Evolutionary conservation across 345 rosid genomes (phyloP), one percentile per base, ranked within the genome.

Genomic region (Populus simonii): DNA sequence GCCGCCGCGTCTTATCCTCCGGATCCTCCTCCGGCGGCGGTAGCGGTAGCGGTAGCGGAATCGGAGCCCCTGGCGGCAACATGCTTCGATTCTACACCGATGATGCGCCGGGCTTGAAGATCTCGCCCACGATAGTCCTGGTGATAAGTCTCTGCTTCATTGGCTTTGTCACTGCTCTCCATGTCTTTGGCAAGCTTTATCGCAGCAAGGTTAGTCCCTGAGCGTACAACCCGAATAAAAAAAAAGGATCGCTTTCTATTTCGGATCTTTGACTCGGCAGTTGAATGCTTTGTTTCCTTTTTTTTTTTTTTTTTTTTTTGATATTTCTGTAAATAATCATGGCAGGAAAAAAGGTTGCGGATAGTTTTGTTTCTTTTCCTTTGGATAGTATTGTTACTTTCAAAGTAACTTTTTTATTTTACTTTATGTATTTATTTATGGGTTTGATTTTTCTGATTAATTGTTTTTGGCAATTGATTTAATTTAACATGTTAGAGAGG

Each of bases 21-120:
- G 79, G 88, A 8, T 78, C 92, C 1, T 53, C 88, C 69, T 79
- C 88, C 43, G 70, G 84, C 5, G 89, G 78, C 66, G 83, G 82
- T 7, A 10, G 71, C 2, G 83, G 82, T 7, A 10, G 71, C 2
- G 79, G 78, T 29, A 86, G 72, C 4, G 81, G 86, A 55, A 33
- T 87, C n/a, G 89, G 88, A 38, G 45, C 78, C 4, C 35, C 81
- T 3, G 79, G 89, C 55, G 78, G 84, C 76, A 94, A 94, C 85
- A 90, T 94, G 97, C 96, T 94, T 76, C 89, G 97, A 36, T 92
- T 94, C 93, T 94, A 94, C 92, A 94, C 97, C 7, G 98, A 92
- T 67, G 97, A 94, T n/a, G 87, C 95, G 23, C 98, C 98, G 0
- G 98, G 98, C 0, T 83, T 94, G 76, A 94, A 91, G 92, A 94